Evolutionary conservation across 2,329 filamentous ascomycete species (phyloP).

Genomic region (Orbilia quercus): DNA sequence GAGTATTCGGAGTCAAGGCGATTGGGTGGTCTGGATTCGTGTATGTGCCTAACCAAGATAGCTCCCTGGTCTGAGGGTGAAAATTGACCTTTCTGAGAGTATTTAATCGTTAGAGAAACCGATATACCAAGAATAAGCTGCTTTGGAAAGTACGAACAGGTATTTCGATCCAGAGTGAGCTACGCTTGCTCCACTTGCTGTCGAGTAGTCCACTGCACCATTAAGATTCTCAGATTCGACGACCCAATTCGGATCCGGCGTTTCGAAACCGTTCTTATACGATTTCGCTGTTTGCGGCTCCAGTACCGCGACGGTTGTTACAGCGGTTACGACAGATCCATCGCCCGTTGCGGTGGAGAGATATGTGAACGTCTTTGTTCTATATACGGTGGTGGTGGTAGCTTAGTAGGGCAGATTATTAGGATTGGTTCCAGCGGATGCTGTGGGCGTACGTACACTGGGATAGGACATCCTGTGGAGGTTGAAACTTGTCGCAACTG

Average conservation of each 20-base stretch:
- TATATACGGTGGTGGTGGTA: not conserved
- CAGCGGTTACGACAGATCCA: conserved; percentile 22
- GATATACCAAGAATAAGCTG: not conserved
- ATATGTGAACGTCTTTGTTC: conserved; percentile 33
- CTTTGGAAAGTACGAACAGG: not conserved
- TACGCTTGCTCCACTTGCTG: conserved; percentile 8
- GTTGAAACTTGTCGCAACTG: conserved; percentile 7
- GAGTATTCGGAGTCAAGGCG: conserved; percentile 11
- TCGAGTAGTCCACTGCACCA: conserved; percentile 22
- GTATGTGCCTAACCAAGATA: conserved; percentile 25
- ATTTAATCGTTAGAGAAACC: too few relatives aligned
- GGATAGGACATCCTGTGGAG: conserved; percentile 8
- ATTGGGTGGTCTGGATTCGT: conserved; percentile 14
- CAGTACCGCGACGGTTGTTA: conserved; percentile 25
- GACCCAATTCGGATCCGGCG: conserved; percentile 15
- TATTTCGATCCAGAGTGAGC: conserved; percentile 21
- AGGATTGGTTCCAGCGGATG: not conserved
- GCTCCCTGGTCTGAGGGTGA: conserved; percentile 7
- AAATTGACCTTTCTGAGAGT: conserved; percentile 24
- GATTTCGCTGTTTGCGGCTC: conserved; percentile 25
- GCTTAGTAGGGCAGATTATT: not conserved
- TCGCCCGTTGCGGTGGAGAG: conserved; percentile 16
- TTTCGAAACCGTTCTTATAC: conserved; percentile 30
- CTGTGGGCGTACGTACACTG: conserved; percentile 1
- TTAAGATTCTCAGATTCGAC: conserved; percentile 17